phyloP scores from a whole-genome alignment of 441 rosid genomes.

The Pelargonium fulgidum region DNA sequence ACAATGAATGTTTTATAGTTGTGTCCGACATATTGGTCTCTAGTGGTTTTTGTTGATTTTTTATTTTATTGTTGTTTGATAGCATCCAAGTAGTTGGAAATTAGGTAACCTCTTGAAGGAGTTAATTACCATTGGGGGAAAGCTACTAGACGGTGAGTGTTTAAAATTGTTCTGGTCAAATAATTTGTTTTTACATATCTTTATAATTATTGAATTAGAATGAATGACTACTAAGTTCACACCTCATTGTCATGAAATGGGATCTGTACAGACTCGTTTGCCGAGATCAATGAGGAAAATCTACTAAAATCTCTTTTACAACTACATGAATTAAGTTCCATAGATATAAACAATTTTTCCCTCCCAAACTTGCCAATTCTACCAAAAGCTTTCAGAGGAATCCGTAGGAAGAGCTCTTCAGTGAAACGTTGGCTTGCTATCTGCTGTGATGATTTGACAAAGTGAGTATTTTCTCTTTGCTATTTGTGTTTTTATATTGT shows the following conservation, averaged over 20 bases:
- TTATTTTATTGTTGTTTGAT: conserved; percentile 19
- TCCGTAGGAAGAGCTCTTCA: conserved; percentile 56
- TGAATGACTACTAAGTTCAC: background rate
- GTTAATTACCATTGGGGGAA: conserved; percentile 53
- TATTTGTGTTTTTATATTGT: background rate
- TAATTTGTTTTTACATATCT: background rate
- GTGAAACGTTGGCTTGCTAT: conserved; percentile 82
- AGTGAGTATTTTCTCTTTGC: conserved; percentile 37
- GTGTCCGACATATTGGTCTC: background rate
- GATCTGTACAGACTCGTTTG: conserved; percentile 48
- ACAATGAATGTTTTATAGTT: conserved; percentile 9
- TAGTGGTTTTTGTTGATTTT: conserved; percentile 24
- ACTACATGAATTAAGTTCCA: conserved; percentile 45
- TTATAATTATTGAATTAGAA: conserved; percentile 19
- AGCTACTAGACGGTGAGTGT: conserved; percentile 58
- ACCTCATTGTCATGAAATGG: conserved; percentile 17
- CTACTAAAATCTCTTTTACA: conserved; percentile 54
- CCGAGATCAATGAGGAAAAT: conserved; percentile 41
- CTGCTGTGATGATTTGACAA: conserved; percentile 74
- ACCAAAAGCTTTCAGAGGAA: conserved; percentile 79
- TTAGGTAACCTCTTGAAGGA: conserved; percentile 62
- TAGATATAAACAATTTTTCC: conserved; percentile 47
- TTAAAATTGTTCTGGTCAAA: background rate
- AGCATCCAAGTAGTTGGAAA: conserved; percentile 87
- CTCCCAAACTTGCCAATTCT: conserved; percentile 77